Evolutionary conservation across 2,329 filamentous ascomycete species (phyloP), one percentile per base, ranked within the genome.

Genomic region (Immersiporthe knoxdaviesiana): DNA sequence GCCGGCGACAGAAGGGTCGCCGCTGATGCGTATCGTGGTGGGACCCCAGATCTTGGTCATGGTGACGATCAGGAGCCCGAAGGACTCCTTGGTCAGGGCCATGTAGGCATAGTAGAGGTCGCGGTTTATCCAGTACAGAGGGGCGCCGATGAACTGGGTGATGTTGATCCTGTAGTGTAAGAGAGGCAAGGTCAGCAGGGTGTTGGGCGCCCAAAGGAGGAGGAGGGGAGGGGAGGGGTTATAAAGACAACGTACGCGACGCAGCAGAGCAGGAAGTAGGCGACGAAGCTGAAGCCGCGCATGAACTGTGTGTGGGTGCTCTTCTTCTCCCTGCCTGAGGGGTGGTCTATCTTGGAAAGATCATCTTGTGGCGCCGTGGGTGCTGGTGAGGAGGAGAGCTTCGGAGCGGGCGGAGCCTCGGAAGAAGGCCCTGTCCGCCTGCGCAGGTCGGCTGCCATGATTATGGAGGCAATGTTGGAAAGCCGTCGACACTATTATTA

Each of bases 21-120:
- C 93, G 77, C 92, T 96, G 75, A 97, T 91, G 67, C 92, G 86
- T 67, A 97, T 90, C 5, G 89, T 86, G 0, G 92, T 96, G 3
- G 93, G 92, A n/a, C 91, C 91, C 91, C 92, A 97, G 84, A 92
- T 92, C 75, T 95, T 89, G 18, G 92, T 97, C 83, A 95, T 89
- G 59, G 90, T 91, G 27, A 91, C 94, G 72, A 91, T 89, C 59
- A 93, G 82, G 21, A 97, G 85, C 50, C 91, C 92, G 78, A 97
- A 97, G 1, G 88, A 92, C 76, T 92, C 88, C 79, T 97, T 97
- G 14, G 93, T 96, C 78, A 93, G 87, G 54, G 92, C 89, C 88
- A 97, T 97, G 81, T 93, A 97, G 72, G 90, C 87, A 79, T 97
- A 92, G 82, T 93, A 97, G 76, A 92, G 87, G 60, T 93, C 90